Conservation (phyloP, 768 basidiomycete genomes). For the Leccinum truebloodii region DNA sequence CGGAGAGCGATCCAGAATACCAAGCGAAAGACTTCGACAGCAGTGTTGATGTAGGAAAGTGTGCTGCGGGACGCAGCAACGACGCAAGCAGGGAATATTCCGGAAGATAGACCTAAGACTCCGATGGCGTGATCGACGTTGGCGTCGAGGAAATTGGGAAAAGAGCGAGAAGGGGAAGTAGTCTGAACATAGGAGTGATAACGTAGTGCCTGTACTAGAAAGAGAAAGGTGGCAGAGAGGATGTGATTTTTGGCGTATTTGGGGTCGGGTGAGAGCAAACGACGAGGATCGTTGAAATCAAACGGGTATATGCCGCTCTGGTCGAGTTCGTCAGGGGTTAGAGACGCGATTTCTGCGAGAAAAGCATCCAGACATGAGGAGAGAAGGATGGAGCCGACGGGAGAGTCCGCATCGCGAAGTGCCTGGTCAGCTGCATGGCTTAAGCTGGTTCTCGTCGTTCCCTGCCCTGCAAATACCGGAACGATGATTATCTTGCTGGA, state of each 20-base stretch:
- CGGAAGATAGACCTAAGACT: conserved; percentile 57
- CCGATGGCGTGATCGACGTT: conserved; percentile 40
- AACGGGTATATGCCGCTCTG: conserved; percentile 40
- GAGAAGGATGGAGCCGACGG: conserved; percentile 45
- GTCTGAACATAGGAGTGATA: conserved; percentile 48
- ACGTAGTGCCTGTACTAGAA: conserved; percentile 52
- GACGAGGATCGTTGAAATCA: conserved; percentile 44
- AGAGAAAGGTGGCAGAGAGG: conserved; percentile 46
- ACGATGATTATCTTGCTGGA: conserved; percentile 26
- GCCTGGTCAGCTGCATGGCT: conserved; percentile 39
- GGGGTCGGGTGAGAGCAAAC: conserved; percentile 41
- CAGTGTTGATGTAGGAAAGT: conserved; percentile 43
- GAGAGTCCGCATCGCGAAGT: conserved; percentile 41
- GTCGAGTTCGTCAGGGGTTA: conserved; percentile 40
- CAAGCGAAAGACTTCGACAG: conserved; percentile 50
- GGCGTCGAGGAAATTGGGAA: conserved; percentile 31
- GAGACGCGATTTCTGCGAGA: conserved; percentile 45
- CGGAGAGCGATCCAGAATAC: conserved; percentile 56
- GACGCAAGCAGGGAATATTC: conserved; percentile 54
- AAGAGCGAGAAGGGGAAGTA: conserved; percentile 18
- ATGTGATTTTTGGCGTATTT: conserved; percentile 48
- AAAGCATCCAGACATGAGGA: conserved; percentile 53
- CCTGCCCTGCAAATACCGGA: conserved; percentile 62
- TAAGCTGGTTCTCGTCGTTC: conserved; percentile 38
- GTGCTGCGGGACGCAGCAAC: conserved; percentile 44